Evolutionary conservation across 2,329 filamentous ascomycete species (phyloP).

Genomic region (Phialocephala subalpina): DNA sequence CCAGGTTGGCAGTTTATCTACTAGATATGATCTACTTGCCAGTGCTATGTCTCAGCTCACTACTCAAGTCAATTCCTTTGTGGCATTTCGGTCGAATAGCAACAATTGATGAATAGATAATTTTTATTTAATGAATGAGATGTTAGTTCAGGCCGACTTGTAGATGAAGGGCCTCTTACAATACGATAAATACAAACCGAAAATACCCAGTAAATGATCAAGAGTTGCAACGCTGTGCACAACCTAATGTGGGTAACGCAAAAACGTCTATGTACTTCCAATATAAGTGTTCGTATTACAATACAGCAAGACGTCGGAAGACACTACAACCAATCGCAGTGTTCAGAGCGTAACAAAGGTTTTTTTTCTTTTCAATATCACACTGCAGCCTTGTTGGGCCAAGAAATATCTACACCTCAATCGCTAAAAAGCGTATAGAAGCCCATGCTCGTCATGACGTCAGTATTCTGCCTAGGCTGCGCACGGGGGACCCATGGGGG

Average conservation of each 20-base stretch:
- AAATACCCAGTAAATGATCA: conserved; percentile 16
- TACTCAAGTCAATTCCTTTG: conserved; percentile 21
- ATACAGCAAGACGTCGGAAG: conserved; percentile 19
- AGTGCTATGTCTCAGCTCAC: conserved; percentile 26
- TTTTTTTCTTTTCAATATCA: conserved; percentile 14
- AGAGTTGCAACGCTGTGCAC: conserved; percentile 16
- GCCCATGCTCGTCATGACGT: conserved; percentile 18
- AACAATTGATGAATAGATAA: conserved; percentile 22
- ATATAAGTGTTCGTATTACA: conserved; percentile 20
- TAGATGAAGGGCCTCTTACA: conserved; percentile 22
- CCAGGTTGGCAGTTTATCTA: conserved; percentile 27
- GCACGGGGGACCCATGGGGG: no score
- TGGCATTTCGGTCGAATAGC: conserved; percentile 21
- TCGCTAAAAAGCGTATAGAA: conserved; percentile 22
- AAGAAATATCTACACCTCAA: no score
- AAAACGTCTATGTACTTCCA: conserved; percentile 18
- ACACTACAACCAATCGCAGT: conserved; percentile 21
- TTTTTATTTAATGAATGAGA: conserved; percentile 21
- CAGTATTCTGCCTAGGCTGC: conserved; percentile 20
- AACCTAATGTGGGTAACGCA: conserved; percentile 19
- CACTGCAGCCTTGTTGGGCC: conserved; percentile 13
- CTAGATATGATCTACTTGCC: conserved; percentile 28
- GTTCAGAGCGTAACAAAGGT: conserved; percentile 8
- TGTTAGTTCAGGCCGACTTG: conserved; percentile 19
- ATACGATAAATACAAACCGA: conserved; percentile 14